Evolutionary conservation across 129 eudicot genomes (phyloP), one percentile per base, ranked within the genome.

Genomic region (Deinandra increscens): DNA sequence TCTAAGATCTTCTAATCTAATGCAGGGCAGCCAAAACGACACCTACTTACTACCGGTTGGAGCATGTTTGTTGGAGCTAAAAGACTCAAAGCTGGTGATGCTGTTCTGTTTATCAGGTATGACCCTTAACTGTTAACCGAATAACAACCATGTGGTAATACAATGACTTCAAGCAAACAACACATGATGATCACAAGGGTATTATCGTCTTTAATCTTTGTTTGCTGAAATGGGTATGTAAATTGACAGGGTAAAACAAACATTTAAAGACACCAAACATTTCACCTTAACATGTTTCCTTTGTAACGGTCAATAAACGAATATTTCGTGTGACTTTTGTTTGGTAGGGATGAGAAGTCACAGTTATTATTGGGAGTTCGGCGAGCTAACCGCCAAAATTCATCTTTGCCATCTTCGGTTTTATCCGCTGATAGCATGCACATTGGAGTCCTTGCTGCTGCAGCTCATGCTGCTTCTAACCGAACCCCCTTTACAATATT

Each of bases 391-490:
- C 93, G 97, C 58, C 99, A 94, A 81, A 95, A 87, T 79, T 79
- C 99, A 36, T 74, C 99, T 54, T 74, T 90, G 75, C 99, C 99
- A 23, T 94, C 99, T 53, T 94, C 99, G 4, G 99, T 94, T 71
- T 79, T 94, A 56, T 94, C 99, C 26, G 99, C 99, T 53, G 99
- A 94, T 77, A 94, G 99, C 80, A 94, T 94, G 99, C 99, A 90
- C 82, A 94, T 94, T 22, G 99, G 99, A 67, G 96, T 94, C 51
- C 99, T 94, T 85, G 99, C 99, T 74, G 99, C 99, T 55, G 99
- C 99, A 15, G 97, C 99, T 66, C 97, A 94, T 84, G 97, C 99
- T 67, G 88, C 97, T 60, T 90, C 97, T 71, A 94, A 84, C 67
- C 75, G 96, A 77, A 94, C 84, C 50, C 84, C 97, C 5, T 94